These are phyloP conservation scores for Geotrichum ghanense DNA, from an alignment of 805 yeast species.

Conservation along the genomic window DNA sequence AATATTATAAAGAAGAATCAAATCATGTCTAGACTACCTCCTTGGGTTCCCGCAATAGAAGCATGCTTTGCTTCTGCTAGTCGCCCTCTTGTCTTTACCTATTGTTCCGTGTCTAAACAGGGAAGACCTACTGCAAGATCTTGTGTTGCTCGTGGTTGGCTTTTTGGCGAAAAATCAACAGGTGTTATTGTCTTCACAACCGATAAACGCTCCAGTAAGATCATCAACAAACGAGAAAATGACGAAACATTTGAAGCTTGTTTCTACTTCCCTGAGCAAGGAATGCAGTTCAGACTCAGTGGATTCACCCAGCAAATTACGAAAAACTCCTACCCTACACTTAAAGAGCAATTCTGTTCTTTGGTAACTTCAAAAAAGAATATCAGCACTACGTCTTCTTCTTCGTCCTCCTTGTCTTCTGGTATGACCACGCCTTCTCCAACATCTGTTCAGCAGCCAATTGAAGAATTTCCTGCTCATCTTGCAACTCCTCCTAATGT, in stretches of 20 bases:
- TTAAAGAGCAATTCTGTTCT: neutral
- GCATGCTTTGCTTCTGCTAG: constrained; percentile 41
- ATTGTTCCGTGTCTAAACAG: constrained; percentile 47
- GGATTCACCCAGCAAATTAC: constrained; percentile 48
- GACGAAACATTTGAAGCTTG: constrained; percentile 63
- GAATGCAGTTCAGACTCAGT: constrained; percentile 61
- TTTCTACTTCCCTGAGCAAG: constrained; percentile 51
- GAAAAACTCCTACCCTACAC: constrained; percentile 13
- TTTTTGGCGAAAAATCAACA: constrained; percentile 56
- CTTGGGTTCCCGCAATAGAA: constrained; percentile 64
- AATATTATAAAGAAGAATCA: no score
- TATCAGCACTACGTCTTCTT: neutral
- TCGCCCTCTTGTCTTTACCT: constrained; percentile 51
- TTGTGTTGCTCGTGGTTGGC: constrained; percentile 60
- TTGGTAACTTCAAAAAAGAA: neutral
- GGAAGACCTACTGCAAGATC: constrained; percentile 54
- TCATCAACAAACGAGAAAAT: constrained; percentile 30
- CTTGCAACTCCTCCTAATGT: neutral
- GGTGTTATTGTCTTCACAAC: constrained; percentile 61
- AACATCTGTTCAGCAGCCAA: neutral
- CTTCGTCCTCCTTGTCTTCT: no score
- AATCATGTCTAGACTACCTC: constrained; percentile 41
- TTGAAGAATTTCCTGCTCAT: neutral
- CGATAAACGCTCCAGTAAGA: constrained; percentile 59
- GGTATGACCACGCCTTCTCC: no score